Base-by-base conservation (phyloP, 352 stramenopile species). In the Phytophthora aleatoria region DNA sequence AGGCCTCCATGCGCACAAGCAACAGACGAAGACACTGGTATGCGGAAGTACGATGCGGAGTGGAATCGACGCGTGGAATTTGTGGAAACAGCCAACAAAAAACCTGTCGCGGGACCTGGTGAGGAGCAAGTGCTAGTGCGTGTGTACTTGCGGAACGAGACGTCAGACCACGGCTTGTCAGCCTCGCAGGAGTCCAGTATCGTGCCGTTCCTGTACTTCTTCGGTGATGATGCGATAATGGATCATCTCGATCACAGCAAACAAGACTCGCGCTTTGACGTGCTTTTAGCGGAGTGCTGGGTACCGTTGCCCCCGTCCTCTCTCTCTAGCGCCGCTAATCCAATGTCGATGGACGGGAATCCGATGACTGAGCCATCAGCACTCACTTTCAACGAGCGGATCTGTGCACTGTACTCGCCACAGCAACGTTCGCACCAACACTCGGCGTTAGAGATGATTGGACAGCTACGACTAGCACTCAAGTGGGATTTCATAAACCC, bases 141-240 rank as follows among this genome's bases (percentile, higher is more conserved):
- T 45, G 79, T 95, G 48, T 95, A 91, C 44, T 66, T 87, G 39
- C 85, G 85, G 7, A 85, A 92, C 16, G 83, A 90, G 20, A 74
- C 85, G 1, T 87, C 83, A 0, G 87, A 95, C 43, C 85, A 95
- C 51, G 87, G 87, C 0, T 56, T 95, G 13, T 90, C 81, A 11
- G 71, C 80, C 1, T 84, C 85, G 2, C 86, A 95, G 38, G 87
- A 95, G 57, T 87, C 85, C 33, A 95, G 87, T 64, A 87, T 95
- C 13, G 82, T 95, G 30, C 87, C 87, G 3, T 95, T 95, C 60
- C 64, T 95, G 20, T 95, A 95, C 52, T 95, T 95, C 64, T 95
- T 95, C 54, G 87, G 87, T 6, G 87, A 95, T 20, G 87, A 95
- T 57, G 74, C 75, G 15, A 95, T 89, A 65, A 91, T 95, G 85